A percentile compares a stretch with the other conserved stretches of the same genome.
These are phyloP conservation scores for Gracilaria gracilis DNA, from an alignment of 23 red algal genomes.

Conservation along the genomic window DNA sequence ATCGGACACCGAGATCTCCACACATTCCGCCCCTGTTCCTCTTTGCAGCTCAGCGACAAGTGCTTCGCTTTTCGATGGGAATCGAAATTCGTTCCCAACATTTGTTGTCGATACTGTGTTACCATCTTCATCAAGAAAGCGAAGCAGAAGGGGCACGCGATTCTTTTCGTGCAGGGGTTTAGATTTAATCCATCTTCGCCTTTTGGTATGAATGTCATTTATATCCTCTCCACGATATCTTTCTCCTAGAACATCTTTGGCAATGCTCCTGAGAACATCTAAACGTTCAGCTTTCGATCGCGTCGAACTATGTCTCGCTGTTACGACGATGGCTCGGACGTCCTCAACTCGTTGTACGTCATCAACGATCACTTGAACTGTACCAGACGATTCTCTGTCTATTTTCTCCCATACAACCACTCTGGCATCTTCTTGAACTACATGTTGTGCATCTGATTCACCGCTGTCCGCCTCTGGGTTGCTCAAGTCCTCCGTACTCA, in stretches of 20 bases:
- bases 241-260: slow-evolving; percentile 22
- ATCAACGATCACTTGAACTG: slow-evolving; percentile 72
- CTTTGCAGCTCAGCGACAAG: slow-evolving; percentile 19
- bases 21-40: slow-evolving; percentile 39
- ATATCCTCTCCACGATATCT: background rate
- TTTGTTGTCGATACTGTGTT: slow-evolving; percentile 25
- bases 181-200: slow-evolving; percentile 44
- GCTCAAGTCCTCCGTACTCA: background rate
- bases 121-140: slow-evolving; percentile 37
- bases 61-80: slow-evolving; percentile 29
- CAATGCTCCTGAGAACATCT: slow-evolving; percentile 25
- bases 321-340: slow-evolving; percentile 38
- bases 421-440: slow-evolving; percentile 66
- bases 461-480: too few species aligned
- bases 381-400: slow-evolving; percentile 67
- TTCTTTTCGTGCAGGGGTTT: slow-evolving; percentile 43
- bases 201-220: background rate
- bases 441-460: slow-evolving; percentile 25
- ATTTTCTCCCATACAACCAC: slow-evolving; percentile 81
- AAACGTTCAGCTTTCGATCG: slow-evolving; percentile 29
- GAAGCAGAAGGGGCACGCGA: slow-evolving; percentile 50
- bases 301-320: slow-evolving; percentile 31
- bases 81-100: slow-evolving; percentile 52
- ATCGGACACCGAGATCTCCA: background rate
- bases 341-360: slow-evolving; percentile 71